phyloP scores from a whole-genome alignment of 805 yeast species.

The Tetrapisispora nanseiensis region DNA sequence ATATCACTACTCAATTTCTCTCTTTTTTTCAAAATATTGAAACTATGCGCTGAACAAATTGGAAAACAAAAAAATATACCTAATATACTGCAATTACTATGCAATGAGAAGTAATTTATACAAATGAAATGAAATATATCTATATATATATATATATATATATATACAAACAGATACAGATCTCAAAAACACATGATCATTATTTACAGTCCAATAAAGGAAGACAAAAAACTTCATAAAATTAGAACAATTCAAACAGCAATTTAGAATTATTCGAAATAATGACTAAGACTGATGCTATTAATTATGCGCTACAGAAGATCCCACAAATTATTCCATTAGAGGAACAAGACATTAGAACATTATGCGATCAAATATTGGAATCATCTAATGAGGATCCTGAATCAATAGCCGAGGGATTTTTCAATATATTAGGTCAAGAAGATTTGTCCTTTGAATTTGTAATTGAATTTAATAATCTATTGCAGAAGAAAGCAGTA shows the following conservation, averaged over 20 bases:
- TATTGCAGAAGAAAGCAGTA: conserved; percentile 5
- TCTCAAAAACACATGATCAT: too few species aligned
- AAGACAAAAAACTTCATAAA: background rate
- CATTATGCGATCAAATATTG: conserved; percentile 23
- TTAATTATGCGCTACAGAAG: conserved; percentile 18
- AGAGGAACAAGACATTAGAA: conserved; percentile 20
- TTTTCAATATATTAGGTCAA: conserved; percentile 26
- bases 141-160: too few species aligned
- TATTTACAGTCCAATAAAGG: too few species aligned
- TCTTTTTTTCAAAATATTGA: too few species aligned
- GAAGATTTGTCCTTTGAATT: conserved; percentile 26
- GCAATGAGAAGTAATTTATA: too few species aligned
- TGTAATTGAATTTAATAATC: conserved; percentile 22
- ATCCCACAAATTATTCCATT: conserved; percentile 27
- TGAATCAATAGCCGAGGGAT: conserved; percentile 23
- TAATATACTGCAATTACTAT: too few species aligned
- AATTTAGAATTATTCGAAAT: background rate
- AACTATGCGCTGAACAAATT: too few species aligned
- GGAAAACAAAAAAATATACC: too few species aligned
- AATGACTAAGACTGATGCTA: conserved; percentile 25
- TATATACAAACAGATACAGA: too few species aligned
- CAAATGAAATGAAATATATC: too few species aligned
- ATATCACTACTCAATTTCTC: too few species aligned
- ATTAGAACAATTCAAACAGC: background rate
- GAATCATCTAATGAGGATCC: conserved; percentile 9